Evolutionary conservation across 306 rosid genomes (phyloP).

Genomic region (Quercus dentata): DNA sequence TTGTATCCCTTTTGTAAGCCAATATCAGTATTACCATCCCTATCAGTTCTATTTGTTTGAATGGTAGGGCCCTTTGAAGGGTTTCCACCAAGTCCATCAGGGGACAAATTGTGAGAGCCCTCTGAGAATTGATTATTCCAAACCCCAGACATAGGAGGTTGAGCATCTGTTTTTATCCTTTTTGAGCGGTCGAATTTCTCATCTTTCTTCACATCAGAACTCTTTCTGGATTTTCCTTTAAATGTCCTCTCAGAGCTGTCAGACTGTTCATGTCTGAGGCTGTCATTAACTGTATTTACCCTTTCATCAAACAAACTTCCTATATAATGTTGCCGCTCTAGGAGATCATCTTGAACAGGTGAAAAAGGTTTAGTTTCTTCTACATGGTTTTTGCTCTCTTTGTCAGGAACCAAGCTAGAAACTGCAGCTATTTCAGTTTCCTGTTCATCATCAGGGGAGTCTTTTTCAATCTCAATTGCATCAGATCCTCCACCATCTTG

Average conservation of each 20-base stretch:
- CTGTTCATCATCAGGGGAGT: slow-evolving; percentile 47
- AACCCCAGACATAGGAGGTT: slow-evolving; percentile 42
- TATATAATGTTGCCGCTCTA: slow-evolving; percentile 52
- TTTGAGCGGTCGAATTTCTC: slow-evolving; percentile 55
- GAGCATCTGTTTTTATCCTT: slow-evolving; percentile 51
- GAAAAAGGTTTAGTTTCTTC: slow-evolving; percentile 45
- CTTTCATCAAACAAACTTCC: slow-evolving; percentile 71
- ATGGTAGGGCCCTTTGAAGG: slow-evolving; percentile 38
- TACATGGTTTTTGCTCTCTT: slow-evolving; percentile 30
- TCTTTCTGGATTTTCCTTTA: slow-evolving; percentile 63
- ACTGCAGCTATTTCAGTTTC: slow-evolving; percentile 40
- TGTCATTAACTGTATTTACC: slow-evolving; percentile 48
- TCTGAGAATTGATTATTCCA: slow-evolving; percentile 46
- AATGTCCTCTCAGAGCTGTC: slow-evolving; percentile 65
- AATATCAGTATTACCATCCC: slow-evolving; percentile 48
- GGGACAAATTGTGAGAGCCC: slow-evolving; percentile 48
- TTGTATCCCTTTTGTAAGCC: slow-evolving; percentile 55
- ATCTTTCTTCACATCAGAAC: slow-evolving; percentile 49
- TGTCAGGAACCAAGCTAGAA: slow-evolving; percentile 24
- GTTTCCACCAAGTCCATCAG: slow-evolving; percentile 53
- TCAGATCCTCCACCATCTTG: slow-evolving; percentile 66
- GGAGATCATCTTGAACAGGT: slow-evolving; percentile 50
- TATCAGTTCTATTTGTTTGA: slow-evolving; percentile 52
- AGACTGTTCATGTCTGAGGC: slow-evolving; percentile 55
- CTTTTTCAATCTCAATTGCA: slow-evolving; percentile 71